Conservation (phyloP, 768 basidiomycete species). For the Kwoniella shandongensis region DNA sequence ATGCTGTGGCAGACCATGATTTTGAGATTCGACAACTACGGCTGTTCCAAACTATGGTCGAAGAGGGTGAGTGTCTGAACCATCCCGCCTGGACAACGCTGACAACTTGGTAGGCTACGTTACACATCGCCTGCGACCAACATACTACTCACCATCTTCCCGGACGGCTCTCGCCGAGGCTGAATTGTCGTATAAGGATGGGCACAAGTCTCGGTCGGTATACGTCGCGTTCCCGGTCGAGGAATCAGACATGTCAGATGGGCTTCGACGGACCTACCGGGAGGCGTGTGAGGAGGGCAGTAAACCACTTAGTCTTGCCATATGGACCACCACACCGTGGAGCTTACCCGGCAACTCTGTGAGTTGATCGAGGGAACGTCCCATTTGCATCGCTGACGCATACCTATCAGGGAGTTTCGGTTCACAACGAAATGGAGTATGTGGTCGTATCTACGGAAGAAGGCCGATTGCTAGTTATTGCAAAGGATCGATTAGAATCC, state of each 20-base stretch:
- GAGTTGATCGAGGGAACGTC: too few species aligned
- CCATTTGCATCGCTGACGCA: not conserved
- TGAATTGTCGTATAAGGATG: slow-evolving; percentile 84
- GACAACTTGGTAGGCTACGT: slow-evolving; percentile 63
- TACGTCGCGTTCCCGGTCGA: slow-evolving; percentile 76
- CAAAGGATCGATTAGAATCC: slow-evolving; percentile 50
- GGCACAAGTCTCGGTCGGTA: slow-evolving; percentile 82
- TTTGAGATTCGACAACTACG: slow-evolving; percentile 86
- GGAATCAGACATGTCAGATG: slow-evolving; percentile 37
- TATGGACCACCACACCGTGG: slow-evolving; percentile 99
- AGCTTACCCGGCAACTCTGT: slow-evolving; percentile 95
- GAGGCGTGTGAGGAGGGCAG: slow-evolving; percentile 6
- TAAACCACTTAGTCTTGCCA: slow-evolving; percentile 61
- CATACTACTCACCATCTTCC: slow-evolving; percentile 93
- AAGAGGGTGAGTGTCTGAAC: slow-evolving; percentile 60
- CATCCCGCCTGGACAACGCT: slow-evolving; percentile 5
- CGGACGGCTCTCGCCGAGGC: slow-evolving; percentile 92
- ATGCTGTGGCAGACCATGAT: slow-evolving; percentile 63
- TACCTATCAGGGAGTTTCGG: slow-evolving; percentile 73
- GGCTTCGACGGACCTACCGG: slow-evolving; percentile 26
- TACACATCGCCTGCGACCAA: slow-evolving; percentile 81
- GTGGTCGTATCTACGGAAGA: slow-evolving; percentile 54
- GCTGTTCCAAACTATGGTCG: slow-evolving; percentile 84
- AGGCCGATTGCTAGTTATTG: slow-evolving; percentile 53
- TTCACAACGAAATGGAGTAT: slow-evolving; percentile 73